Percentiles rank a stretch among this genome's conserved stretches.
These are phyloP conservation scores for Paramecium primaurelia DNA, from an alignment of 73 alveolate species.

Conservation along the genomic window DNA sequence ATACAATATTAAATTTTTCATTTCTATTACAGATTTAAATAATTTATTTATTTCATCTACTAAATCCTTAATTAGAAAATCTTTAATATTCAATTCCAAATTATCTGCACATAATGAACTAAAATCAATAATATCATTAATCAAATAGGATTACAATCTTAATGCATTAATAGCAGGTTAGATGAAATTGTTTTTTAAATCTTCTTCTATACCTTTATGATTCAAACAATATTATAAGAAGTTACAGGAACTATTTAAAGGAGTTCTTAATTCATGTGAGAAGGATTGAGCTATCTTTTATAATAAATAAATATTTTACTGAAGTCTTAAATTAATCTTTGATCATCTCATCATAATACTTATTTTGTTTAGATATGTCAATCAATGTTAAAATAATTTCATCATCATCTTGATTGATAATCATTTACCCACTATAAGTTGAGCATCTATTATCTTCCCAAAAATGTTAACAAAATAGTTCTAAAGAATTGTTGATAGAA, in stretches of 20 bases:
- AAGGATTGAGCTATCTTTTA: background rate
- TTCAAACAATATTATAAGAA: background rate
- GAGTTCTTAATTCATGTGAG: constrained; percentile 47
- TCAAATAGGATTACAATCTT: background rate
- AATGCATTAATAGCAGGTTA: constrained; percentile 29
- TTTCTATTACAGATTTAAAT: background rate
- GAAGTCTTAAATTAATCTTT: constrained; percentile 23
- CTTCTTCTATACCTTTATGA: background rate
- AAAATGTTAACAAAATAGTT: background rate
- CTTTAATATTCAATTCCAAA: background rate
- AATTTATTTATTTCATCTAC: background rate
- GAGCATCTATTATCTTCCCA: background rate
- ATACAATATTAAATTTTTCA: background rate
- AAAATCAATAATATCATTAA: constrained; percentile 28
- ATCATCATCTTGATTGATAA: background rate
- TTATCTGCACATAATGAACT: background rate
- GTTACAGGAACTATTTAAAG: background rate
- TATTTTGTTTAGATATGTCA: background rate
- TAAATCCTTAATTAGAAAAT: background rate
- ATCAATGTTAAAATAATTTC: background rate
- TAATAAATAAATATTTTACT: background rate
- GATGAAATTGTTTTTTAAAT: background rate
- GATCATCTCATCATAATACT: background rate
- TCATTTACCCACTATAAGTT: background rate
- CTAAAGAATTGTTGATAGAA: background rate